Evolutionary conservation across 805 yeast genomes (phyloP).

Genomic region (Zygoascus bituminiphila): DNA sequence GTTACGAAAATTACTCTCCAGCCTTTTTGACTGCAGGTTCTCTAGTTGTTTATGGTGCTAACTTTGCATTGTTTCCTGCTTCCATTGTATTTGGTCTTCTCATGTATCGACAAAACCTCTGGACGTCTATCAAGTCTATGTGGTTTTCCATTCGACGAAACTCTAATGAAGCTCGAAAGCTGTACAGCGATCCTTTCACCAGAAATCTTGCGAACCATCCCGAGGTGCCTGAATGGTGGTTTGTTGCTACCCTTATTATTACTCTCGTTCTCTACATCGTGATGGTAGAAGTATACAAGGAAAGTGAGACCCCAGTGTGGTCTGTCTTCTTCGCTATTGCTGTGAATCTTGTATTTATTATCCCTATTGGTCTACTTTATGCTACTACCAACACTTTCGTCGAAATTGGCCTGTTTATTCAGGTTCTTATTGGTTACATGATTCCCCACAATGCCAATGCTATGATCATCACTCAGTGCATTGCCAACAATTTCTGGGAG

Average conservation of each 20-base stretch:
- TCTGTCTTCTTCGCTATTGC: constrained; percentile 41
- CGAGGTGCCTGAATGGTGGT: constrained; percentile 49
- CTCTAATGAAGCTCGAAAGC: constrained; percentile 3
- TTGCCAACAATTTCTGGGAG: constrained; percentile 23
- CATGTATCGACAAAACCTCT: constrained; percentile 3
- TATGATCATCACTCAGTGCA: constrained; percentile 24
- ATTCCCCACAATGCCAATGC: constrained; percentile 42
- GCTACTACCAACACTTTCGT: constrained; percentile 51
- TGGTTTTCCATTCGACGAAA: constrained; percentile 9
- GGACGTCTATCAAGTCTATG: background rate
- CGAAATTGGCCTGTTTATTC: constrained; percentile 53
- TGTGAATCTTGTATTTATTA: constrained; percentile 47
- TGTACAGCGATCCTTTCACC: constrained; percentile 12
- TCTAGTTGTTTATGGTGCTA: constrained; percentile 41
- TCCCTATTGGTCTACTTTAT: constrained; percentile 54
- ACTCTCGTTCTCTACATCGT: constrained; percentile 28
- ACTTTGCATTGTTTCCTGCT: constrained; percentile 49
- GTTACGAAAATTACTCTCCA: constrained; percentile 53
- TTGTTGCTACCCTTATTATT: constrained; percentile 37
- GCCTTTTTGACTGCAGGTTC: constrained; percentile 56
- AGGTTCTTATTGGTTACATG: constrained; percentile 56
- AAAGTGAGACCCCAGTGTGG: constrained; percentile 34
- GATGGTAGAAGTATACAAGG: constrained; percentile 16
- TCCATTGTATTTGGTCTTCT: constrained; percentile 36
- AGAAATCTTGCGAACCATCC: constrained; percentile 7